phyloP scores from a whole-genome alignment of 2,329 filamentous ascomycete species.

The Tolypocladium album region DNA sequence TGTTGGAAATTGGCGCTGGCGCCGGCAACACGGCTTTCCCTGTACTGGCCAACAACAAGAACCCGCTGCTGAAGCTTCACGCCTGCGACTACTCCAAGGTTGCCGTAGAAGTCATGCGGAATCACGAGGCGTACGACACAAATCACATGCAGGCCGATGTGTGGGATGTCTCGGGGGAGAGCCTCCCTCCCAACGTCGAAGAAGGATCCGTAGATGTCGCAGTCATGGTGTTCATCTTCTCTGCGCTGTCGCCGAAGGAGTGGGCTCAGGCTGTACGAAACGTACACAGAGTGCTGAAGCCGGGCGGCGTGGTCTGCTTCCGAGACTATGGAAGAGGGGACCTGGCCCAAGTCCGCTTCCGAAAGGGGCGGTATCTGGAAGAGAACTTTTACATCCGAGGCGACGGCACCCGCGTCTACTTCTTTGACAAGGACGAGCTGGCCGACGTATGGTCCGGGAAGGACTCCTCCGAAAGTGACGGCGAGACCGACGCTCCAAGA shows the following conservation, averaged over 20 bases:
- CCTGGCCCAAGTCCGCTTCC: slow-evolving; percentile 91
- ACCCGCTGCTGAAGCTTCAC: slow-evolving; percentile 71
- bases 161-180: slow-evolving; percentile 74
- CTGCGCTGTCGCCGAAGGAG: slow-evolving; percentile 72
- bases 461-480: slow-evolving; percentile 11
- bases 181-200: slow-evolving; percentile 64
- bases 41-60: slow-evolving; percentile 73
- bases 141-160: slow-evolving; percentile 76
- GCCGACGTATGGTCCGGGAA: slow-evolving; percentile 62
- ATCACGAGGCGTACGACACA: slow-evolving; percentile 63
- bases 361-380: slow-evolving; percentile 84
- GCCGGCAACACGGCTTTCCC: slow-evolving; percentile 96
- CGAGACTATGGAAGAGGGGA: slow-evolving; percentile 94
- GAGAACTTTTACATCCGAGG: slow-evolving; percentile 97
- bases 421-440: slow-evolving; percentile 84
- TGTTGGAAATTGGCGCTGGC: slow-evolving; percentile 89
- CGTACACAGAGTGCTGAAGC: slow-evolving; percentile 73
- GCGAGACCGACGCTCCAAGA: slow-evolving; percentile 13
- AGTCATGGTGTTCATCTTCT: slow-evolving; percentile 95
- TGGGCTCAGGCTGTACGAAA: slow-evolving; percentile 79
- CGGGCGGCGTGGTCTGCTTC: slow-evolving; percentile 88
- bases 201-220: slow-evolving; percentile 84
- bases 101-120: slow-evolving; percentile 85
- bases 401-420: slow-evolving; percentile 93
- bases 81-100: slow-evolving; percentile 95